Conservation (phyloP, 257 asterid genomes). For the Jacaranda mimosifolia region DNA sequence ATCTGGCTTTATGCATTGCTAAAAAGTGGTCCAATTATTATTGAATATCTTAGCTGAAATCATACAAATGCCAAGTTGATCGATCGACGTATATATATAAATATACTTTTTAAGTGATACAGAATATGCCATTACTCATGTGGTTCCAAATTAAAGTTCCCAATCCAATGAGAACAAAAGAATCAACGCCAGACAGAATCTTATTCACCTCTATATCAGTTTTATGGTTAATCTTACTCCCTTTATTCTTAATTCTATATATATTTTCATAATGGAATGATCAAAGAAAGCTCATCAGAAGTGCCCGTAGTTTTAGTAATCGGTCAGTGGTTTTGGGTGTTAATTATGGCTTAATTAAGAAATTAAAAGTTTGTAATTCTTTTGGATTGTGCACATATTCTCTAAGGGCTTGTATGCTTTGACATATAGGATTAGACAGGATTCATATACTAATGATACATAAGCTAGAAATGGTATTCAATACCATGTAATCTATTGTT, state of each 20-base stretch:
- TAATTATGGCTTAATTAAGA: constrained; percentile 12
- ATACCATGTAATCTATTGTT: too few species aligned
- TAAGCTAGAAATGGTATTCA: too few species aligned
- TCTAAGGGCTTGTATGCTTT: too few species aligned
- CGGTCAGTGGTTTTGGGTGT: background rate
- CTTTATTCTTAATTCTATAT: background rate
- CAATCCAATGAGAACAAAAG: background rate
- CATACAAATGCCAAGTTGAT: background rate
- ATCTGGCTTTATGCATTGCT: background rate
- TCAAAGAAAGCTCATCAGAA: background rate
- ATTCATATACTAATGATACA: too few species aligned
- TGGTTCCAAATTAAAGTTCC: background rate
- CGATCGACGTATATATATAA: background rate
- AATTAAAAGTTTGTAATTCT: background rate
- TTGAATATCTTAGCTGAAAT: background rate
- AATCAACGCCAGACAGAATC: background rate
- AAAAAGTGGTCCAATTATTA: constrained; percentile 12
- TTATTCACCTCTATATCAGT: background rate
- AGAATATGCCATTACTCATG: constrained; percentile 7
- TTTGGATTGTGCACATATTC: constrained; percentile 5
- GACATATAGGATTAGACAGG: too few species aligned
- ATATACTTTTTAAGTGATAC: background rate
- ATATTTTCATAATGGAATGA: background rate
- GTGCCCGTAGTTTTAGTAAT: constrained; percentile 11
- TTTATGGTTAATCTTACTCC: background rate